Conservation (phyloP, 2,329 filamentous ascomycete genomes). For the Diaporthe citri region DNA sequence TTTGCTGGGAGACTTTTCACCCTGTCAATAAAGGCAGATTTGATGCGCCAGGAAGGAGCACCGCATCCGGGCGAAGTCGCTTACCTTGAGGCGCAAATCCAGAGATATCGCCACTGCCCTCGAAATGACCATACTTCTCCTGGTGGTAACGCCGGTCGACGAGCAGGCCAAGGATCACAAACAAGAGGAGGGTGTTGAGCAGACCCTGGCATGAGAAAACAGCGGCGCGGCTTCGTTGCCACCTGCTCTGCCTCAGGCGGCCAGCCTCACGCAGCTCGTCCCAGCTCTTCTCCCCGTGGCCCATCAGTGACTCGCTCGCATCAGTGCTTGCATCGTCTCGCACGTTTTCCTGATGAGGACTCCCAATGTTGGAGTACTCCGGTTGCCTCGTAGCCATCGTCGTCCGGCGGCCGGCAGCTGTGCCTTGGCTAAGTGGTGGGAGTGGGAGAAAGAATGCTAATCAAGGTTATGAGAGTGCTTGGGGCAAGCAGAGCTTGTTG, state of each 20-base stretch:
- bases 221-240: slow-evolving; percentile 44
- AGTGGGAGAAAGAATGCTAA: not conserved
- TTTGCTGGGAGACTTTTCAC: slow-evolving; percentile 52
- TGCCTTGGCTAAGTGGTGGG: too few species aligned
- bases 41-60: not conserved
- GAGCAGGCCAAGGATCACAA: slow-evolving; percentile 52
- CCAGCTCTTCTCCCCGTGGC: slow-evolving; percentile 48
- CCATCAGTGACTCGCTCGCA: slow-evolving; percentile 45
- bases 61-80: slow-evolving; percentile 33
- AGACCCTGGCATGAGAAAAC: slow-evolving; percentile 42
- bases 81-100: slow-evolving; percentile 55
- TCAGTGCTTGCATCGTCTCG: slow-evolving; percentile 46
- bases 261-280: slow-evolving; percentile 38
- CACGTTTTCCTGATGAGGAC: slow-evolving; percentile 40
- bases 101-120: slow-evolving; percentile 54
- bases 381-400: slow-evolving; percentile 13
- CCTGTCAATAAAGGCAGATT: not conserved
- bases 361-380: slow-evolving; percentile 1
- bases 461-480: not conserved
- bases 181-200: slow-evolving; percentile 51
- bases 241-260: slow-evolving; percentile 36
- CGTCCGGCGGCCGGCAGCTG: not conserved
- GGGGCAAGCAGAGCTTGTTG: not conserved
- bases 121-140: slow-evolving; percentile 44
- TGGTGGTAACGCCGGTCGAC: slow-evolving; percentile 47